Conservation (phyloP, 2,329 filamentous ascomycete species). For the Magnaporthiopsis incrustans region DNA sequence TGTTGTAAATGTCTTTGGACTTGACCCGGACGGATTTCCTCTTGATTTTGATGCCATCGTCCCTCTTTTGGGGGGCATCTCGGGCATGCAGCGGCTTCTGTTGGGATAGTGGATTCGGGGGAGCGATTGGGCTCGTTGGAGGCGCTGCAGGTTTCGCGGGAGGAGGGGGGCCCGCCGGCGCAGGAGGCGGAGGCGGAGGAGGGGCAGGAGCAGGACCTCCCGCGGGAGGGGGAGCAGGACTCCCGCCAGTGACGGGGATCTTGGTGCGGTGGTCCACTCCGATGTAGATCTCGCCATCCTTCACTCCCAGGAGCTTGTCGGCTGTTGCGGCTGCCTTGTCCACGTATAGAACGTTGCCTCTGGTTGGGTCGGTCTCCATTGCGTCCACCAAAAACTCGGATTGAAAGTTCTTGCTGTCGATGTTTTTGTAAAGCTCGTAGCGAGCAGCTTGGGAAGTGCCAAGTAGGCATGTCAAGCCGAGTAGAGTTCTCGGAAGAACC, state of each 20-base stretch:
- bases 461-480: neutral
- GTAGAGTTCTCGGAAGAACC: neutral
- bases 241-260: conserved; percentile 26
- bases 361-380: conserved; percentile 54
- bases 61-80: no score
- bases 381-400: conserved; percentile 46
- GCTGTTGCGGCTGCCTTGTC: conserved; percentile 47
- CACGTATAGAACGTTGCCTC: conserved; percentile 67
- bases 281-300: conserved; percentile 52
- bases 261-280: conserved; percentile 58
- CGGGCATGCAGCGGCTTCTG: no score
- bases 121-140: no score
- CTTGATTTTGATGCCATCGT: neutral
- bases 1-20: conserved; percentile 55
- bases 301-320: conserved; percentile 49
- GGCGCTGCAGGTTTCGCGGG: no score
- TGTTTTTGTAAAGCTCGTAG: conserved; percentile 40
- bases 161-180: no score
- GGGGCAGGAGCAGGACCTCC: no score
- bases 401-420: conserved; percentile 48
- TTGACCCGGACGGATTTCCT: conserved; percentile 61
- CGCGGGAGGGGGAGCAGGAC: no score
- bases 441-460: neutral
- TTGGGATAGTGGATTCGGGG: no score
- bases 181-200: no score